These are phyloP conservation scores for Rhinocladiella similis DNA, from an alignment of 2,329 filamentous ascomycete species.

Conservation along the genomic window DNA sequence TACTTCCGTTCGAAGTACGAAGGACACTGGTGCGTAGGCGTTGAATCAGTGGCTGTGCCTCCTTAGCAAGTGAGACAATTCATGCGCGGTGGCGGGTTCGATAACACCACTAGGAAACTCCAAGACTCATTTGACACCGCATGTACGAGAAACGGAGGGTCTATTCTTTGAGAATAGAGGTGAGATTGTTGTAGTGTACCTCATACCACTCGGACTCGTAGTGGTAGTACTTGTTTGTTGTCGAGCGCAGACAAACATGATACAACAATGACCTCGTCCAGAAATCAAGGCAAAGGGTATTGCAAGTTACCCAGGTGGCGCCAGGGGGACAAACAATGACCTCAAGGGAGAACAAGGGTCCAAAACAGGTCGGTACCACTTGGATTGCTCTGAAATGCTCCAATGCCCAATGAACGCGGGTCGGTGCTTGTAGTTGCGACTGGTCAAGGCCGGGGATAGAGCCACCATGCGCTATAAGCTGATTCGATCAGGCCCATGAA, in stretches of 20 bases:
- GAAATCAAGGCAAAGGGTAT: neutral
- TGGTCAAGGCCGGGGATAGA: conserved; percentile 1
- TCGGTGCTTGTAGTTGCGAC: conserved; percentile 2
- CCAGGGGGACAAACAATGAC: conserved; percentile 1
- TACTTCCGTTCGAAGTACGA: too few relatives aligned
- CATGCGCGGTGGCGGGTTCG: conserved; percentile 10
- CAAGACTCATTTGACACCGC: neutral
- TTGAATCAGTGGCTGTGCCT: neutral
- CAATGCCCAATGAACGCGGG: conserved; percentile 5
- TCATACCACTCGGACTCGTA: too few relatives aligned
- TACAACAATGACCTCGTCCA: neutral
- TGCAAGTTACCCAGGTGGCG: neutral
- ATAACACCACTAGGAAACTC: neutral
- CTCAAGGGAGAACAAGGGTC: neutral
- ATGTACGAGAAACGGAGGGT: neutral
- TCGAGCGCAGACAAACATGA: neutral
- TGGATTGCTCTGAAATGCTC: neutral
- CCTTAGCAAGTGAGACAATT: conserved; percentile 18
- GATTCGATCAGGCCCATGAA: too few relatives aligned
- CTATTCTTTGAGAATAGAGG: neutral
- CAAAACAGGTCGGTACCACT: neutral
- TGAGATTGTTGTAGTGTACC: too few relatives aligned
- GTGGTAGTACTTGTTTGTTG: too few relatives aligned
- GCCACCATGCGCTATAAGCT: conserved; percentile 8
- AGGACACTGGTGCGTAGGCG: too few relatives aligned